Conservation (phyloP, 2,329 filamentous ascomycete species). For the Penicillium verrucosum region DNA sequence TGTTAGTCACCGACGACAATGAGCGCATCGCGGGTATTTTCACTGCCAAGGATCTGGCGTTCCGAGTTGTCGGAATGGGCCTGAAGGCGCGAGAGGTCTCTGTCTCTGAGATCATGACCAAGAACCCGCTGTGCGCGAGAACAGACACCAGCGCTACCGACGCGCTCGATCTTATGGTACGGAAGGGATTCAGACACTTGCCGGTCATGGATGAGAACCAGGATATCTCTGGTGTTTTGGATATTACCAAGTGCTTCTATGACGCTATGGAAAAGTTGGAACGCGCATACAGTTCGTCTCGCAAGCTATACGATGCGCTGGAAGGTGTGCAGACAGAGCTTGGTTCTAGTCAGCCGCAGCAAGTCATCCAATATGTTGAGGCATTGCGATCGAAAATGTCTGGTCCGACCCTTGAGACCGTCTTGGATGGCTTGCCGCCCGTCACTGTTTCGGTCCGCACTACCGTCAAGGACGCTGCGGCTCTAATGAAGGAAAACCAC, state of each 20-base stretch:
- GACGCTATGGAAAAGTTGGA: constrained; percentile 99
- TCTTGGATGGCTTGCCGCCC: constrained; percentile 85
- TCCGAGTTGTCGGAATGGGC: constrained; percentile 88
- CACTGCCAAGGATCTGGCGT: constrained; percentile 96
- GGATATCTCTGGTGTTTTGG: constrained; percentile 94
- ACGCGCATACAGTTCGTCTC: constrained; percentile 94
- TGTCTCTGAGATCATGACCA: constrained; percentile 99
- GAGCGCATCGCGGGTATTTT: constrained; percentile 98
- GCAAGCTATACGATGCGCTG: constrained; percentile 93
- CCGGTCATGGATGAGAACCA: constrained; percentile 99
- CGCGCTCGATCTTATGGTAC: constrained; percentile 94
- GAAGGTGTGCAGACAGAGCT: constrained; percentile 98
- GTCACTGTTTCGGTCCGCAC: constrained; percentile 94
- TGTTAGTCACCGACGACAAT: constrained; percentile 95
- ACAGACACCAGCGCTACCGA: constrained; percentile 98
- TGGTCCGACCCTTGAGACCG: constrained; percentile 90
- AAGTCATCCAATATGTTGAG: constrained; percentile 98
- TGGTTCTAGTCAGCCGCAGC: constrained; percentile 91
- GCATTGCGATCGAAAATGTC: constrained; percentile 96
- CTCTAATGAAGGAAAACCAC: constrained; percentile 97
- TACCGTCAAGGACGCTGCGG: constrained; percentile 91
- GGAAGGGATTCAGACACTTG: constrained; percentile 94
- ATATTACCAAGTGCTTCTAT: constrained; percentile 99
- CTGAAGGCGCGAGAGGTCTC: constrained; percentile 85
- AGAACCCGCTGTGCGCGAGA: constrained; percentile 94